Percentiles rank a stretch among this genome's conserved stretches.
Evolutionary conservation across 495 filamentous ascomycete genomes (phyloP).

Genomic region (Penicillium turbatum): DNA sequence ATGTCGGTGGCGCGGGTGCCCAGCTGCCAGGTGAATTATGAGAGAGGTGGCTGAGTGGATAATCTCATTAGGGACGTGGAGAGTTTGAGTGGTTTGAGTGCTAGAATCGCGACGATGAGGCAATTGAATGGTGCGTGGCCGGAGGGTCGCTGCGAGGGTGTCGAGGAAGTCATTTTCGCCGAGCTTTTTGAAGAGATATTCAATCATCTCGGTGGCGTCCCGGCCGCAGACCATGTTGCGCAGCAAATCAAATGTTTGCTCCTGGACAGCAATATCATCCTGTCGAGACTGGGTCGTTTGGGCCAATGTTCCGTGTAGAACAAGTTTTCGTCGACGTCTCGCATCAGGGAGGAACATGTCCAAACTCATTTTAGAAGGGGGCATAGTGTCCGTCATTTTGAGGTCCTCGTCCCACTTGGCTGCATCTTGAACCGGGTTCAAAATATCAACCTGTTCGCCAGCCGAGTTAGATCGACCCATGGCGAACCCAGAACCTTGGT

Average conservation of each 20-base stretch:
- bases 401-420: constrained; percentile 63
- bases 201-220: constrained; percentile 71
- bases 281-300: constrained; percentile 54
- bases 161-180: constrained; percentile 71
- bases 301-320: constrained; percentile 46
- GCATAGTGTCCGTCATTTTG: constrained; percentile 53
- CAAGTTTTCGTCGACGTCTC: constrained; percentile 42
- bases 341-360: constrained; percentile 41
- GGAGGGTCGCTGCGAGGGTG: constrained; percentile 69
- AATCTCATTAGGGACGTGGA: constrained; percentile 62
- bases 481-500: constrained; percentile 34
- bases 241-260: constrained; percentile 82
- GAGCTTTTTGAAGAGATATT: constrained; percentile 70
- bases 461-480: constrained; percentile 63
- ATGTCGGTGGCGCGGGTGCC: constrained; percentile 68
- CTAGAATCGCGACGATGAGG: constrained; percentile 34
- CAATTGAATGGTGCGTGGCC: constrained; percentile 46
- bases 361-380: constrained; percentile 40
- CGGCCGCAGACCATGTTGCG: constrained; percentile 79
- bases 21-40: constrained; percentile 81
- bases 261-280: constrained; percentile 81
- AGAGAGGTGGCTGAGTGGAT: constrained; percentile 69
- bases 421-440: constrained; percentile 55
- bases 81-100: constrained; percentile 24
- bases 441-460: constrained; percentile 59